A percentile compares a stretch with the other conserved stretches of the same genome.
These are phyloP conservation scores for Albatrellus ellisii DNA, from an alignment of 768 basidiomycete species.

Conservation along the genomic window DNA sequence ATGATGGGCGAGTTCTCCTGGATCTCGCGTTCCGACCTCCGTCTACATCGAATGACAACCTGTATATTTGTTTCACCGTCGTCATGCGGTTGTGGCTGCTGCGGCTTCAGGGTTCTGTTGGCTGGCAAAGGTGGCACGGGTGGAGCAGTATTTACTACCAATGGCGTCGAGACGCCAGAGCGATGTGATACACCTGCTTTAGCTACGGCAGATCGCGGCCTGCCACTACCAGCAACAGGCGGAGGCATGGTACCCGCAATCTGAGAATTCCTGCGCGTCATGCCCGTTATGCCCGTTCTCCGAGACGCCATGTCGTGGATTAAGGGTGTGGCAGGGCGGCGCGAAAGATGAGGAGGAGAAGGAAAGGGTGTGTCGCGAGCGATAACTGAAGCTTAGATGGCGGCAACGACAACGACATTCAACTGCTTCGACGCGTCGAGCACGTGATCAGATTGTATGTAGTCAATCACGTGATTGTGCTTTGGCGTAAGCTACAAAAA, in stretches of 20 bases:
- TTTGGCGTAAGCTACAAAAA: not conserved
- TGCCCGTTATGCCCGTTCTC: constrained; percentile 40
- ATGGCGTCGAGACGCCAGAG: constrained; percentile 18
- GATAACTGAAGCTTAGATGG: no score
- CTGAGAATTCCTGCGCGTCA: constrained; percentile 32
- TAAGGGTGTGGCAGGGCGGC: not conserved
- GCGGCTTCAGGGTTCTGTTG: constrained; percentile 13
- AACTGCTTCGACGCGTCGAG: constrained; percentile 14
- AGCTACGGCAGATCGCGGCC: constrained; percentile 37
- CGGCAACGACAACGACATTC: constrained; percentile 7
- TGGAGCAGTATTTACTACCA: constrained; percentile 13
- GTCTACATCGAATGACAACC: constrained; percentile 84
- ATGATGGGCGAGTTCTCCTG: constrained; percentile 82
- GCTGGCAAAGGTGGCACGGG: constrained; percentile 3
- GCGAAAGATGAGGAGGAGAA: not conserved
- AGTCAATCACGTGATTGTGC: not conserved
- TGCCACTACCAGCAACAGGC: constrained; percentile 20
- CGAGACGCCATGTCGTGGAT: constrained; percentile 44
- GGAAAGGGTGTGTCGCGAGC: not conserved
- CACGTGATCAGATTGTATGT: constrained; percentile 13
- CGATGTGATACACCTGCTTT: constrained; percentile 27
- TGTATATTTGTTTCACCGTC: constrained; percentile 77
- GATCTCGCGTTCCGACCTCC: constrained; percentile 76
- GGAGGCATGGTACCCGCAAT: constrained; percentile 20
- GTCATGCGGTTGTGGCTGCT: constrained; percentile 11